A percentile compares a stretch with the other conserved stretches of the same genome.
Evolutionary conservation across 495 filamentous ascomycete species (phyloP).

Genomic region (Neurospora pannonica): DNA sequence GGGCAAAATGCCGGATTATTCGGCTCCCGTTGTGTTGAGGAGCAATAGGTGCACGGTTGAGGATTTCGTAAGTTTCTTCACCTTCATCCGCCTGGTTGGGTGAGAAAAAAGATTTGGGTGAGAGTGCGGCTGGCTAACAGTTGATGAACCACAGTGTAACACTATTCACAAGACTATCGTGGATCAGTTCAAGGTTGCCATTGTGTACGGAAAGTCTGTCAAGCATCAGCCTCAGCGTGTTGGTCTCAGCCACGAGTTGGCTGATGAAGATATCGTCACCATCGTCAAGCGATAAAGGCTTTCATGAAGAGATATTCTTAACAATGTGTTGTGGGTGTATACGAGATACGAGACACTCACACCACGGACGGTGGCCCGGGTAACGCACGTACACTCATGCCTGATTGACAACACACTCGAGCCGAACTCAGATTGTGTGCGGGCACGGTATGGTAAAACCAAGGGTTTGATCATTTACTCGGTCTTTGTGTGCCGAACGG

Average conservation of each 20-base stretch:
- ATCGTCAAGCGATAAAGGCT: slow-evolving; percentile 85
- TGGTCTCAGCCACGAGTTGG: slow-evolving; percentile 81
- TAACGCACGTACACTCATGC: background rate
- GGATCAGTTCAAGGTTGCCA: slow-evolving; percentile 88
- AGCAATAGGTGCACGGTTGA: slow-evolving; percentile 79
- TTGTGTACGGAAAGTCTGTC: slow-evolving; percentile 95
- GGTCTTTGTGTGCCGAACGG: background rate
- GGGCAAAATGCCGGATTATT: slow-evolving; percentile 88
- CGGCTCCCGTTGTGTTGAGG: slow-evolving; percentile 79
- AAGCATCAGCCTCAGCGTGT: slow-evolving; percentile 98
- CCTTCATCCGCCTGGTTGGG: slow-evolving; percentile 6
- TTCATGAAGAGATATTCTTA: too few relatives aligned
- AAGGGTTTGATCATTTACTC: background rate
- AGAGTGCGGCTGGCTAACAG: slow-evolving; percentile 8
- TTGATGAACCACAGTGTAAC: slow-evolving; percentile 60
- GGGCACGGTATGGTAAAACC: background rate
- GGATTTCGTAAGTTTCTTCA: slow-evolving; percentile 70
- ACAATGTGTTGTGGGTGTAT: background rate
- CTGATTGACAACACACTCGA: background rate
- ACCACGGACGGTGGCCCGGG: background rate
- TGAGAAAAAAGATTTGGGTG: background rate
- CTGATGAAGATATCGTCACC: slow-evolving; percentile 95
- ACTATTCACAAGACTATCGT: slow-evolving; percentile 92
- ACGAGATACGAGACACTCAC: background rate
- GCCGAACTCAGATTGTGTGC: background rate